phyloP scores from a whole-genome alignment of 2,329 filamentous ascomycete species.

The Ilyonectria destructans region DNA sequence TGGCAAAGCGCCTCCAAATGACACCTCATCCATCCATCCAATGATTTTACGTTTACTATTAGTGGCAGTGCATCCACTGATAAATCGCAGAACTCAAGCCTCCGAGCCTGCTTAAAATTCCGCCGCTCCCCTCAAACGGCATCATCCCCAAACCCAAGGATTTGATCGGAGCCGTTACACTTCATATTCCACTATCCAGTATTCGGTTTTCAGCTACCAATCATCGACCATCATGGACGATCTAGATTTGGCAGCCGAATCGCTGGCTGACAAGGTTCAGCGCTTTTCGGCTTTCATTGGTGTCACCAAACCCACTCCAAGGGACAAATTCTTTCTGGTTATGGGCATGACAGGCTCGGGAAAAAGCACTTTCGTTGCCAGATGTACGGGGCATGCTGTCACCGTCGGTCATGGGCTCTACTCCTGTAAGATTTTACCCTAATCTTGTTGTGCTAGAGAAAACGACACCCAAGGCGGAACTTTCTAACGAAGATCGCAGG shows the following conservation, averaged over 20 bases:
- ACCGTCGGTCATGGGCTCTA: constrained; percentile 21
- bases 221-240: neutral
- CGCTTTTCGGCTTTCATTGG: neutral
- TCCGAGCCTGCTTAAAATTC: too few species aligned
- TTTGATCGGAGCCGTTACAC: too few species aligned
- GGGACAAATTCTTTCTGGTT: neutral
- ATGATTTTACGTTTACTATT: too few species aligned
- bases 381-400: constrained; percentile 1
- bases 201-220: neutral
- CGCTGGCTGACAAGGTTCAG: constrained; percentile 14
- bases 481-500: constrained; percentile 10
- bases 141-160: too few species aligned
- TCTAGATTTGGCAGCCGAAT: neutral
- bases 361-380: neutral
- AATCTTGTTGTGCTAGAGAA: too few species aligned
- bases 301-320: neutral
- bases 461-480: neutral
- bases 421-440: constrained; percentile 34
- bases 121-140: too few species aligned
- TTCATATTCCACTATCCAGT: too few species aligned
- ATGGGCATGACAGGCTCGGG: too few species aligned
- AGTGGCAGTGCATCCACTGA: too few species aligned
- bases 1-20: too few species aligned
- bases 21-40: too few species aligned
- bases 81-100: too few species aligned